Evolutionary conservation across 208 protist genomes (phyloP), one percentile per base, ranked within the genome.

Genomic region (Jaenimonas drosophilae): DNA sequence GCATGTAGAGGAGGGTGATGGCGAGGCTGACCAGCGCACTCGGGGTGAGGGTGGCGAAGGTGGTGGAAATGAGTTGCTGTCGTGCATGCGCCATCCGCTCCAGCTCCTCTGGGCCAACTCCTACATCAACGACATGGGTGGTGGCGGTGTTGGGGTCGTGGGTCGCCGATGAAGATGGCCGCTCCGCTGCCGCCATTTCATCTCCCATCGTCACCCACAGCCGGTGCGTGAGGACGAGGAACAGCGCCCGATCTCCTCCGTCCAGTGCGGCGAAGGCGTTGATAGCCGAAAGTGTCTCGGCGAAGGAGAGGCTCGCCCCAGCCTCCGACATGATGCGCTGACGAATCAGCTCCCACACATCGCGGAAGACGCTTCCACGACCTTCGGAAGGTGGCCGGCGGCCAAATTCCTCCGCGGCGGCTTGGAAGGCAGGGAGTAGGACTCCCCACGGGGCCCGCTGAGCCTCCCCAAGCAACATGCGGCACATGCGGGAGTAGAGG

Each of bases 261-360:
- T 91, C 83, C n/a, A 91, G 65, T 3, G 63, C 64, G 6, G 83
- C 69, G 45, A 91, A 88, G 3, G 49, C 76, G 53, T 84, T 86
- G 25, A 76, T 42, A 11, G 83, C 83, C 3, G 32, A 47, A 28
- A 83, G 31, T 5, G 67, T 62, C 40, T 84, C 67, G 9, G 46
- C 36, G 12, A 67, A 21, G 21, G 3, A n/a, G 16, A 71, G 52
- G 27, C 50, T 49, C 20, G 43, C 31, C 20, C 42, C 64, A 2
- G 57, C 59, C 3, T 59, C 51, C 4, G 51, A 42, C 45, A 88
- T 51, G 25, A 91, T 37, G 11, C 83, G 77, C 19, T 36, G 44
- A 11, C 83, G 67, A 44, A 91, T 51, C 28, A 76, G 57, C 47
- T 88, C 75, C 83, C 83, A 91, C 1, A 77, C 78, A 55, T 91